phyloP scores from a whole-genome alignment of 352 stramenopile species.

The Pythium biforme region DNA sequence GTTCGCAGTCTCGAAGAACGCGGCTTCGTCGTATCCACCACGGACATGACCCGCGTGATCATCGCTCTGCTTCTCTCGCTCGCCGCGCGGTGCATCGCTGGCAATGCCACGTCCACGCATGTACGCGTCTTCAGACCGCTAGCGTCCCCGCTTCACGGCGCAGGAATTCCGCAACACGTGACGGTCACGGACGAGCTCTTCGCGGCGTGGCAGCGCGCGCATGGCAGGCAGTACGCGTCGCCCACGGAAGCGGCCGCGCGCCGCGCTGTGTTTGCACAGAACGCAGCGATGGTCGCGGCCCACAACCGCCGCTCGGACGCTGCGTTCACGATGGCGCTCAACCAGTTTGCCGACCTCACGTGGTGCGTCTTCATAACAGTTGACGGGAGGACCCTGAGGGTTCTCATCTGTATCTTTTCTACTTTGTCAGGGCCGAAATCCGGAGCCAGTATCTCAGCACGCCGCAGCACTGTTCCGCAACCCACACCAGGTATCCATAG shows the following conservation, averaged over 20 bases:
- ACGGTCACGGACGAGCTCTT: conserved; percentile 43
- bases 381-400: neutral
- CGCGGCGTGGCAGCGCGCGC: conserved; percentile 39
- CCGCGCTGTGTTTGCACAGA: conserved; percentile 52
- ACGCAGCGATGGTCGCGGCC: conserved; percentile 45
- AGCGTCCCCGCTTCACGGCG: neutral
- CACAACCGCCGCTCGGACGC: conserved; percentile 48
- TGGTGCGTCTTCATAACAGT: conserved; percentile 32
- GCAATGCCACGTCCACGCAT: neutral
- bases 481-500: conserved; percentile 26
- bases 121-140: neutral
- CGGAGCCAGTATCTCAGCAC: conserved; percentile 57
- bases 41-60: neutral
- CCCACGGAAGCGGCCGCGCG: conserved; percentile 46
- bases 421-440: conserved; percentile 59
- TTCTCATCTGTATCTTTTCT: neutral
- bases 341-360: conserved; percentile 72
- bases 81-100: neutral
- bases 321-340: conserved; percentile 70
- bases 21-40: neutral
- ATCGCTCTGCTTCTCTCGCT: neutral
- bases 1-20: no score
- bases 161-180: neutral
- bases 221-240: conserved; percentile 54
- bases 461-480: conserved; percentile 73